Evolutionary conservation across 1,139 yeast species (phyloP).

Genomic region (Kurtzmaniella natalensis): DNA sequence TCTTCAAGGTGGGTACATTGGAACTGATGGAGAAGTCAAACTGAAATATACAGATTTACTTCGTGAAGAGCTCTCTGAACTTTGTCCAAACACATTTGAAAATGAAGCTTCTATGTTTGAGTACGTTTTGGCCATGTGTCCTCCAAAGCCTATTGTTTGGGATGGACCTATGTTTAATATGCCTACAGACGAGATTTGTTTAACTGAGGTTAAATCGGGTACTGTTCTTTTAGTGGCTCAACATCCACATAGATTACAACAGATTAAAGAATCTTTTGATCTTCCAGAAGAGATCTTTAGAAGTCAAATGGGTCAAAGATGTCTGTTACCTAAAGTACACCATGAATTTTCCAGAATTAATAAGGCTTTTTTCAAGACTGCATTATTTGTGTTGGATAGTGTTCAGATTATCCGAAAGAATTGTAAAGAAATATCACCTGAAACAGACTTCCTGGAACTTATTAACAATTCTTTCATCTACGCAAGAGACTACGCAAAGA

Average conservation of each 20-base stretch:
- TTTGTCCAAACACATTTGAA: slow-evolving; percentile 6
- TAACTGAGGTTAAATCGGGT: slow-evolving; percentile 58
- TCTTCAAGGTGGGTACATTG: slow-evolving; percentile 41
- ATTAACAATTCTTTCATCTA: slow-evolving; percentile 74
- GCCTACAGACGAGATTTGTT: slow-evolving; percentile 43
- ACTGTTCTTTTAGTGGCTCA: slow-evolving; percentile 63
- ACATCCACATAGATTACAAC: slow-evolving; percentile 34
- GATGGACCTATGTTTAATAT: slow-evolving; percentile 72
- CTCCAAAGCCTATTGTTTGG: slow-evolving; percentile 87
- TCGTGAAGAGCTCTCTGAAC: slow-evolving; percentile 15
- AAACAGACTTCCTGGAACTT: slow-evolving; percentile 68
- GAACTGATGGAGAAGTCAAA: slow-evolving; percentile 25
- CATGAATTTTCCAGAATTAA: slow-evolving; percentile 67
- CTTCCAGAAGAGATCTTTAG: slow-evolving; percentile 50
- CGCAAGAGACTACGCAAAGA: slow-evolving; percentile 80
- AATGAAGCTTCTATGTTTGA: slow-evolving; percentile 34
- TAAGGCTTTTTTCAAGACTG: slow-evolving; percentile 63
- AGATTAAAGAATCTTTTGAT: slow-evolving; percentile 42
- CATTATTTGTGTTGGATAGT: slow-evolving; percentile 63
- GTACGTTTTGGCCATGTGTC: slow-evolving; percentile 71
- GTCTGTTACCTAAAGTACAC: slow-evolving; percentile 73
- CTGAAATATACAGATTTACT: slow-evolving; percentile 30
- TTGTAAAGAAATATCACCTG: slow-evolving; percentile 33
- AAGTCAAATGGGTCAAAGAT: slow-evolving; percentile 53
- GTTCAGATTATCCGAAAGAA: slow-evolving; percentile 51